Percentiles rank a stretch among this genome's conserved stretches.
Evolutionary conservation across 306 rosid species (phyloP).

Genomic region (Malus sylvestris): DNA sequence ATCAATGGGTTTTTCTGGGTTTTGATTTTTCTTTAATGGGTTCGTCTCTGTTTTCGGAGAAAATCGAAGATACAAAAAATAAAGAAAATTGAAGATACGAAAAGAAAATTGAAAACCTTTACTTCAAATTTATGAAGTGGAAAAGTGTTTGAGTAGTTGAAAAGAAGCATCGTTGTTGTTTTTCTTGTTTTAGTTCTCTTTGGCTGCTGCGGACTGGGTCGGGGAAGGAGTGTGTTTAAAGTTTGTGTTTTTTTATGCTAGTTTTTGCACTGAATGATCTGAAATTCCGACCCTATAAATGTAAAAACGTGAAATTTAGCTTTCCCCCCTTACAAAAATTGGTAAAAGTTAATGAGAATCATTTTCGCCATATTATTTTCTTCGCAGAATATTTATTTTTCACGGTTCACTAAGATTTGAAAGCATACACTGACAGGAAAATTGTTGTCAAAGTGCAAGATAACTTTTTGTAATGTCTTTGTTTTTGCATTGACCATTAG

Average conservation of each 20-base stretch:
- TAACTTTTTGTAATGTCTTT: not conserved
- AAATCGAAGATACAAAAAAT: not conserved
- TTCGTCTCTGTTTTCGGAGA: not conserved
- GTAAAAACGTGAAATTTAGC: not conserved
- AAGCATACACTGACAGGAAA: not conserved
- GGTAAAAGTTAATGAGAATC: not conserved
- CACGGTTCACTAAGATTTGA: not conserved
- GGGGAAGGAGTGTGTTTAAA: not conserved
- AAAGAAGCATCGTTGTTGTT: slow-evolving; percentile 1
- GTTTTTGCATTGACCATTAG: not conserved
- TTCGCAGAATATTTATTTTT: not conserved
- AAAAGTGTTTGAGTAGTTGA: not conserved
- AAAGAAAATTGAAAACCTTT: slow-evolving; percentile 11
- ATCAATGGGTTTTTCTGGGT: slow-evolving; percentile 27
- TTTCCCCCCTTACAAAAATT: not conserved
- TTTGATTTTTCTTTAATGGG: slow-evolving; percentile 14
- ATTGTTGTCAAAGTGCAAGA: not conserved
- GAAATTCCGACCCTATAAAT: not conserved
- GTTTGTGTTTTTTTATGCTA: not conserved
- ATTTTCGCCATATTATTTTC: not conserved
- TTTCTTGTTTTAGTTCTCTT: not conserved
- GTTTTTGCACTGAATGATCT: not conserved
- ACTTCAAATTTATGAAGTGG: slow-evolving; percentile 6
- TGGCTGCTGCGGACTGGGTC: not conserved
- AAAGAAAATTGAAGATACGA: not conserved